Base-by-base conservation (phyloP, 2,329 filamentous ascomycete species). In the Pseudocercospora fijiensis region DNA sequence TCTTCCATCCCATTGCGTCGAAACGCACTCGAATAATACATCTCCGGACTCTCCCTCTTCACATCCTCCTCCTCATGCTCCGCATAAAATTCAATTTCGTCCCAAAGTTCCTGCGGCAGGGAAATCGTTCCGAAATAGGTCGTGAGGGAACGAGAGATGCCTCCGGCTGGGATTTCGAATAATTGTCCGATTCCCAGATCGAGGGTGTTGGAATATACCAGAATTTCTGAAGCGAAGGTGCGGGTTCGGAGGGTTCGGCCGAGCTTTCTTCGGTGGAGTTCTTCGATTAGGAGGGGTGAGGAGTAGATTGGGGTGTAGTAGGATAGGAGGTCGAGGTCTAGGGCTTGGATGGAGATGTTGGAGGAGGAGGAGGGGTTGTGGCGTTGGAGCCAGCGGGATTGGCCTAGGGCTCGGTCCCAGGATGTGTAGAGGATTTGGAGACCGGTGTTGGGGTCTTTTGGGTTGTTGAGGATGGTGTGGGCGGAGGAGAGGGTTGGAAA, bases 321-420 rank as follows among this genome's bases (percentile, higher is more conserved):
- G 20, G 20, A 24, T 1, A 52, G 24, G 3, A 52, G 16, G 5
- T 52, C 49, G 20, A 52, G 49, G 24, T 52, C 49, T 3, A 52
- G 10, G 24, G 49, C 49, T 11, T 26, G 20, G 13, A 52, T 52
- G 4, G 20, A 27, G 24, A 52, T 52, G 9, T 24, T 16, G 49
- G 24, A 5, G 16, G 49, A 27, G 33, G 33, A 37, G 18, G 18
- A 24, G 3, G 45, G 18, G 7, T 49, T 20, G 18, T 18, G 8
- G 24, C 49, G 49, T 52, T 52, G 49, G 5, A 52, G 49, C 49
- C 49, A 52, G 49, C 49, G 49, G 9, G 49, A 22, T 26, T 27
- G 49, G 49, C 49, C 49, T 28, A 52, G 49, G 3, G 49, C 49
- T 16, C 49, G 49, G 24, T 52, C 49, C 49, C 49, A 52, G 49